These are phyloP conservation scores for Apiospora phragmitis DNA, from an alignment of 2,329 filamentous ascomycete genomes.

Conservation along the genomic window DNA sequence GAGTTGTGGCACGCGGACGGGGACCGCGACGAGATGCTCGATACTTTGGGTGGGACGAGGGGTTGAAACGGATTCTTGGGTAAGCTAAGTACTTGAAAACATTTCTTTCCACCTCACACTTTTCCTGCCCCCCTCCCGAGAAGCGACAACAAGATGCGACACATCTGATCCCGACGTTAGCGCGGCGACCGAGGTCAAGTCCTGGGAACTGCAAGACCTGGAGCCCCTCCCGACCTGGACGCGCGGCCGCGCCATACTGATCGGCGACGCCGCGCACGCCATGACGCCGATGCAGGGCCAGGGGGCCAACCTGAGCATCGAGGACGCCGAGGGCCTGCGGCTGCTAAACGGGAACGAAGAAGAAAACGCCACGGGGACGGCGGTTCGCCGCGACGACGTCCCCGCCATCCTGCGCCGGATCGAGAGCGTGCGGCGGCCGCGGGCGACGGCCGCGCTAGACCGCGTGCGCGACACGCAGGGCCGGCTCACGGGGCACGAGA, in stretches of 20 bases:
- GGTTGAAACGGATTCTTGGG: background rate
- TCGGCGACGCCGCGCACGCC: conserved; percentile 21
- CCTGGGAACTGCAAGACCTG: conserved; percentile 24
- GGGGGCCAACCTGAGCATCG: conserved; percentile 25
- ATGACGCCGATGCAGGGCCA: conserved; percentile 24
- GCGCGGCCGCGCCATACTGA: conserved; percentile 9
- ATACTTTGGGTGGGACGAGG: background rate
- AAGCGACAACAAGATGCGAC: too few relatives aligned
- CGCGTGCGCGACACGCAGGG: background rate
- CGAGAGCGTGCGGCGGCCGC: background rate
- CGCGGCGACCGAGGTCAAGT: conserved; percentile 15
- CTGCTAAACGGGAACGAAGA: conserved; percentile 11
- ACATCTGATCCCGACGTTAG: too few relatives aligned
- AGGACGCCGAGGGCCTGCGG: conserved; percentile 24
- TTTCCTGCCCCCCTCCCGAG: conserved; percentile 37
- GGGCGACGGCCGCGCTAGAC: background rate
- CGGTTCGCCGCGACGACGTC: background rate
- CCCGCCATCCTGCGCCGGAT: background rate
- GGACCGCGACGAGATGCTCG: background rate
- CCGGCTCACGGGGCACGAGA: background rate
- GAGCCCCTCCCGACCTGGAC: conserved; percentile 18
- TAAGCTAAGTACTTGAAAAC: background rate
- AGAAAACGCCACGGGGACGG: background rate
- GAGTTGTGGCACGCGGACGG: background rate
- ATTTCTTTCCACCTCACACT: background rate